Percentiles rank a stretch among this genome's conserved stretches.
Conservation (phyloP, 2,329 filamentous ascomycete genomes). For the Tolypocladium pustulatum region DNA sequence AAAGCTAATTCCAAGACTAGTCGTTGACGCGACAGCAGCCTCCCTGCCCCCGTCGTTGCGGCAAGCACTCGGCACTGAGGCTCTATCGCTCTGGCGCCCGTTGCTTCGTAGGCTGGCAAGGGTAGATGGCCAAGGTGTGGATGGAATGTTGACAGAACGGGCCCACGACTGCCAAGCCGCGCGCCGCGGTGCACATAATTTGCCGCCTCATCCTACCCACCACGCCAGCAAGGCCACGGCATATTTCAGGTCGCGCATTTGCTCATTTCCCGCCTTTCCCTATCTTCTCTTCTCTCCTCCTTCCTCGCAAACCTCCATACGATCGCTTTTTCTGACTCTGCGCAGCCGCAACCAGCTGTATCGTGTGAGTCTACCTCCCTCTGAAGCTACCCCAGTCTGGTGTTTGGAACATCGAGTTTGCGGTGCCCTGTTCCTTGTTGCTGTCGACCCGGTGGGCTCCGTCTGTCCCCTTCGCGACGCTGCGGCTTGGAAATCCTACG, state of each 20-base stretch:
- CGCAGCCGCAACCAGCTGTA: neutral
- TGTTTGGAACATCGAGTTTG: neutral
- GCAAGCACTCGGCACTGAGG: too few species aligned
- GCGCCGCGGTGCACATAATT: constrained; percentile 1
- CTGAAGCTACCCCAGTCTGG: neutral
- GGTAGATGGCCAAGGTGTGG: too few species aligned
- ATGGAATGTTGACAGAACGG: neutral
- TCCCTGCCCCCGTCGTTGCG: neutral
- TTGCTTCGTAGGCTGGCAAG: too few species aligned
- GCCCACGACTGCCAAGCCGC: neutral
- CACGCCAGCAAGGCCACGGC: neutral
- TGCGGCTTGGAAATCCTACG: neutral
- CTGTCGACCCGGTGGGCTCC: neutral
- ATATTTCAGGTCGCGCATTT: constrained; percentile 3
- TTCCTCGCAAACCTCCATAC: neutral
- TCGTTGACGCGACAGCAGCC: neutral
- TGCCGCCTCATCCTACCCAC: constrained; percentile 3
- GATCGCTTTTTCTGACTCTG: neutral
- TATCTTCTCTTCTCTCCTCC: neutral
- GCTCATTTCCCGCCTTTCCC: neutral
- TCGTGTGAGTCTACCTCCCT: neutral
- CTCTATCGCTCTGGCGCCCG: too few species aligned
- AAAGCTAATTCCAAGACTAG: neutral
- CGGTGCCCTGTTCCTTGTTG: neutral
- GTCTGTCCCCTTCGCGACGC: neutral